phyloP scores from a whole-genome alignment of 139 green algal species.

The Zygnema circumcarinatum region DNA sequence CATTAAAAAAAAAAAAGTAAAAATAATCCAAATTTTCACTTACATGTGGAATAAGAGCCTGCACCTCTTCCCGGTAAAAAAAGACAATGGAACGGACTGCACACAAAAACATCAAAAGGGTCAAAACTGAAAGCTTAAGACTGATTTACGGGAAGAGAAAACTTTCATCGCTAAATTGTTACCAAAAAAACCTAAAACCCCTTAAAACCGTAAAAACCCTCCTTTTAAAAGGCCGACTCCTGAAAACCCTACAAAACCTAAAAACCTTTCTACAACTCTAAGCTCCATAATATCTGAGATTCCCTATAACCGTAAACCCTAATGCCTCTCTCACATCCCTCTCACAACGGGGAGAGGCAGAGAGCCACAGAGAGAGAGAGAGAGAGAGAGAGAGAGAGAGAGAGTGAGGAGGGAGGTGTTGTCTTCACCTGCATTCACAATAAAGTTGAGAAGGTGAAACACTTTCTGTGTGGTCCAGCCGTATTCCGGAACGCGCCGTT shows the following conservation, averaged over 20 bases:
- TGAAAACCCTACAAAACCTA: background rate
- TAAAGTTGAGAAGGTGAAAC: conserved; percentile 95
- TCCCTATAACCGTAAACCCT: background rate
- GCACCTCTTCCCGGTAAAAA: conserved; percentile 56
- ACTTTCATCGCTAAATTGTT: background rate
- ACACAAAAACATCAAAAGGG: background rate
- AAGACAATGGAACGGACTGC: conserved; percentile 70
- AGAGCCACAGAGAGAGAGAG: background rate
- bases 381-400: conserved; percentile 10
- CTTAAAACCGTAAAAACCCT: background rate
- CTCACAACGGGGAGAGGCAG: background rate
- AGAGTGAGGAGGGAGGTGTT: background rate
- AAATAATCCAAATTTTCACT: conserved; percentile 3
- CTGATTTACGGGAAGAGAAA: background rate
- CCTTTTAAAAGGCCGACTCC: background rate
- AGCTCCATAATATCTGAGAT: background rate
- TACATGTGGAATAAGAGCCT: conserved; percentile 34
- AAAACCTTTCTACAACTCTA: background rate
- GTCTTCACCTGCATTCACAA: conserved; percentile 63
- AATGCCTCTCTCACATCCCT: too few relatives aligned
- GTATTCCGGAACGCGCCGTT: conserved; percentile 93
- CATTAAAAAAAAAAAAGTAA: background rate
- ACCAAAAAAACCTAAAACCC: background rate
- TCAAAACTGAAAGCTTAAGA: background rate
- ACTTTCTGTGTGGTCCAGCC: conserved; percentile 99